Evolutionary conservation across 23 red algal species (phyloP), one percentile per base, ranked within the genome.

Genomic region (Gracilaria vermiculophylla): DNA sequence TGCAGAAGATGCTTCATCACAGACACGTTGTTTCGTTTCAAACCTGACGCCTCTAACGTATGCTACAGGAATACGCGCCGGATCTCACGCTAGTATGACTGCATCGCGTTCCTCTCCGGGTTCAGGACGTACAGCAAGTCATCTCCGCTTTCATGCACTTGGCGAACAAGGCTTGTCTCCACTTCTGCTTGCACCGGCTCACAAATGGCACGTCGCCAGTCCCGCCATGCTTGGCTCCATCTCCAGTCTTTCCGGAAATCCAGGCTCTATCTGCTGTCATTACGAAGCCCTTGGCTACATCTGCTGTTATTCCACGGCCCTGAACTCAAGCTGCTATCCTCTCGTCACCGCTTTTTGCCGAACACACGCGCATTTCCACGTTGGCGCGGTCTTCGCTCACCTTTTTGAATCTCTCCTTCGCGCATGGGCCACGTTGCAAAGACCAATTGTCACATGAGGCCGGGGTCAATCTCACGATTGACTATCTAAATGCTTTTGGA

Each of bases 401-500:
- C 9, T 1, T 2, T 3, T 0, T 73, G 37, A 20, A 7, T 29
- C 0, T 73, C 67, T 0, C 28, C 40, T 2, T 73, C 67, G 67
- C 67, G 67, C 36, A 73, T 8, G 0, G 67, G 47, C 67, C 67
- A 73, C 20, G 67, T 28, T 19, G 67, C 67, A 25, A 36, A 73
- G 17, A 42, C 23, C 39, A 41, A n/a, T 45, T 24, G 42, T 6
- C 97, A 25, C 93, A 94, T 47, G 97, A 99, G 57, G 97, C 97
- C 28, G 87, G 95, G 53, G 92, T 99, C 34, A 76, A 89, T 24
- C 83, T 99, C n/a, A 87, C 84, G 15, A 95, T 99, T 62, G 97
- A 99, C 60, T 92, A 95, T 35, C 95, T 99, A 36, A 92, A 99
- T 57, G 33, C 42, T 28, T 89, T 99, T 36, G 97, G 80, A 8